A percentile compares a stretch with the other conserved stretches of the same genome.
These are phyloP conservation scores for Amaranthus tricolor DNA, from an alignment of 179 eudicot species.

Conservation along the genomic window DNA sequence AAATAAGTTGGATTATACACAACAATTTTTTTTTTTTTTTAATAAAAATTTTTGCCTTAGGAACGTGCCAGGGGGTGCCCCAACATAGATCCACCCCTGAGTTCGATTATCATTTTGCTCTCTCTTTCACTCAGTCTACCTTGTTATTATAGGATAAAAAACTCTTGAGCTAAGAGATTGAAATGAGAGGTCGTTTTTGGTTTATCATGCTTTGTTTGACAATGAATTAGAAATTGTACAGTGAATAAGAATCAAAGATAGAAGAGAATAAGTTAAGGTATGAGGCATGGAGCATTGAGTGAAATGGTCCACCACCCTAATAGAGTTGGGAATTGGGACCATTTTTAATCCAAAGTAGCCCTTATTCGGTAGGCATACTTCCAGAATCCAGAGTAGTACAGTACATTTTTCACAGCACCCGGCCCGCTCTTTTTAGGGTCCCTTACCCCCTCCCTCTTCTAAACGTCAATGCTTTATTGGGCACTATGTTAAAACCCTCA, in stretches of 20 bases:
- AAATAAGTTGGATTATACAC: too few relatives aligned
- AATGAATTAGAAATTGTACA: too few relatives aligned
- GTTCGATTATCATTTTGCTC: too few relatives aligned
- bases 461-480: neutral
- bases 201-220: too few relatives aligned
- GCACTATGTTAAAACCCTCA: neutral
- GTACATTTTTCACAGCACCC: neutral
- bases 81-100: too few relatives aligned
- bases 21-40: too few relatives aligned
- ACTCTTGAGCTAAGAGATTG: too few relatives aligned
- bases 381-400: neutral
- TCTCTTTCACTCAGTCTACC: too few relatives aligned
- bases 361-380: conserved; percentile 26
- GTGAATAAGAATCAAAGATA: neutral
- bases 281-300: neutral
- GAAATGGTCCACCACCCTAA: conserved; percentile 20
- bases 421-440: neutral
- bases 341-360: neutral
- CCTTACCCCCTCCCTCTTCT: neutral
- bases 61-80: too few relatives aligned
- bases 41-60: too few relatives aligned
- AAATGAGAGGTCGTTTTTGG: too few relatives aligned
- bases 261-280: neutral
- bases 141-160: too few relatives aligned
- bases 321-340: conserved; percentile 1